Conservation (phyloP, 768 basidiomycete genomes). For the Boletellus ananas region DNA sequence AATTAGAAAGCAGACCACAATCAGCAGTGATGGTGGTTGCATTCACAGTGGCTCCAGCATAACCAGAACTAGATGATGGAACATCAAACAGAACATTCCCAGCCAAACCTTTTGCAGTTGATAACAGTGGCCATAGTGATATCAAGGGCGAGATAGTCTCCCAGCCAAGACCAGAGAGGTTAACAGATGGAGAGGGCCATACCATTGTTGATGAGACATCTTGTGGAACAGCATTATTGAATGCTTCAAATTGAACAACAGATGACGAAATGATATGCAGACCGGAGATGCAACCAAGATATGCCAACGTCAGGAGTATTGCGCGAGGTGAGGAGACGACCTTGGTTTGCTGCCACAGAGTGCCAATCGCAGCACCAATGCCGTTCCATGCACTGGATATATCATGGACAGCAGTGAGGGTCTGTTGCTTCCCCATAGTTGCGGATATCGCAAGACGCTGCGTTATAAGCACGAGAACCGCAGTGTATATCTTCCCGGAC, state of each 20-base stretch:
- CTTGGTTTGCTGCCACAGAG: conserved; percentile 19
- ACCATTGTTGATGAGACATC: neutral
- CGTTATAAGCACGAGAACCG: conserved; percentile 12
- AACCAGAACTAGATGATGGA: neutral
- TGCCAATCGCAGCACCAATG: conserved; percentile 17
- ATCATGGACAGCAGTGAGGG: conserved; percentile 20
- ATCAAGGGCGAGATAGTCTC: neutral
- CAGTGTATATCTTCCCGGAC: conserved; percentile 13
- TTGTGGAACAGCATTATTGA: neutral
- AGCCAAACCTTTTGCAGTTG: conserved; percentile 10
- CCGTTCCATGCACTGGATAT: conserved; percentile 19
- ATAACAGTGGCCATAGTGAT: neutral
- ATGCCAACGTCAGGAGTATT: conserved; percentile 6
- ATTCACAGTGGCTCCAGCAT: conserved; percentile 12
- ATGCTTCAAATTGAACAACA: conserved; percentile 17
- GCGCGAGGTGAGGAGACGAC: conserved; percentile 3
- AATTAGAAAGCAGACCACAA: conserved; percentile 14
- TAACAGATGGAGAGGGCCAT: neutral
- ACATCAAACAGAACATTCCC: conserved; percentile 20
- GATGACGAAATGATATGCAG: conserved; percentile 25
- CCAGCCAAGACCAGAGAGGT: neutral
- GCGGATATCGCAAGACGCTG: conserved; percentile 13
- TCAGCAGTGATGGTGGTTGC: conserved; percentile 13
- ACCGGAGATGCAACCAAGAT: conserved; percentile 14
- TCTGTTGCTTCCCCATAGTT: conserved; percentile 5